Conservation (phyloP, 2,329 filamentous ascomycete species). For the Fusarium sp. region DNA sequence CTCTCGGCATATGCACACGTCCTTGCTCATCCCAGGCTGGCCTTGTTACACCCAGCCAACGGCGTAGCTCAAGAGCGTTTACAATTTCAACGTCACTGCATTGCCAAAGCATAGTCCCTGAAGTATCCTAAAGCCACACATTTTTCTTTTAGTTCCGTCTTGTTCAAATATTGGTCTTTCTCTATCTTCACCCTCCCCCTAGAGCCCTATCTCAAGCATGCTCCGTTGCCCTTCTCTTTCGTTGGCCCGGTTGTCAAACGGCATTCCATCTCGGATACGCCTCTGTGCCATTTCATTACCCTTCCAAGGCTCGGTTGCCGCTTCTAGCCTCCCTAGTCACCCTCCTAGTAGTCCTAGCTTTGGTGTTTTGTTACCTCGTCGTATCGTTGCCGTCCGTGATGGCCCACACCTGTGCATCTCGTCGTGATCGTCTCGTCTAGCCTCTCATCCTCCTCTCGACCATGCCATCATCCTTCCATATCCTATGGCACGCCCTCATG, state of each 20-base stretch:
- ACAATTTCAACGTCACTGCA: conserved; percentile 46
- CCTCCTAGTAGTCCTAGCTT: conserved; percentile 50
- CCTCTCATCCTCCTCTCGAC: conserved; percentile 47
- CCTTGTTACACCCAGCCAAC: conserved; percentile 44
- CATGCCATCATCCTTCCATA: conserved; percentile 54
- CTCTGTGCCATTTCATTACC: conserved; percentile 36
- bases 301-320: conserved; percentile 43
- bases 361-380: conserved; percentile 31
- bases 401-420: conserved; percentile 54
- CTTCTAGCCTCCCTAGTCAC: conserved; percentile 49
- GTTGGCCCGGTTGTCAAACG: conserved; percentile 45
- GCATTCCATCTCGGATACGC: conserved; percentile 32
- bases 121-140: conserved; percentile 46
- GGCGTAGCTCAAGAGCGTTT: conserved; percentile 43
- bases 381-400: conserved; percentile 48
- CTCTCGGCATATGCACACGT: conserved; percentile 48
- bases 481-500: conserved; percentile 48
- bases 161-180: conserved; percentile 33
- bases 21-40: conserved; percentile 42
- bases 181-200: conserved; percentile 50
- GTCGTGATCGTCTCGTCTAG: conserved; percentile 53
- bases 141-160: conserved; percentile 32
- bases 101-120: conserved; percentile 34
- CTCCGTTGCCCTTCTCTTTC: conserved; percentile 36
- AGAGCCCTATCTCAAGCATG: conserved; percentile 38